A percentile compares a stretch with the other conserved stretches of the same genome.
These are phyloP conservation scores for Fusarium dlaminii DNA, from an alignment of 2,329 filamentous ascomycete species.

Conservation along the genomic window DNA sequence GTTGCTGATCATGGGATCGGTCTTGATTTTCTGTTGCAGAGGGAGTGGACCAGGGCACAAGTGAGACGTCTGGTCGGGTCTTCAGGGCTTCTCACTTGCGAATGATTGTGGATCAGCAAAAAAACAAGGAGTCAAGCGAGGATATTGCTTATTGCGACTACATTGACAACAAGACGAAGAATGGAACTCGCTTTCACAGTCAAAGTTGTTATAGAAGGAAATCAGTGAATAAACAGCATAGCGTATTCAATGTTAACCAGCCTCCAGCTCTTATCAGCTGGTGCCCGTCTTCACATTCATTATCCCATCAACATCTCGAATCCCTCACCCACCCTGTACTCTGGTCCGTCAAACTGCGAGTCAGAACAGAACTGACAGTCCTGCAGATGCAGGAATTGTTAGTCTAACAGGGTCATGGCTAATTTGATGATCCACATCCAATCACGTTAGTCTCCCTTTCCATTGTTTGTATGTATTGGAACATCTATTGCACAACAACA, in stretches of 20 bases:
- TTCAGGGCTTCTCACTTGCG: slow-evolving; percentile 15
- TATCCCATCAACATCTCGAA: not conserved
- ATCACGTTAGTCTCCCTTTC: not conserved
- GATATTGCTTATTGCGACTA: slow-evolving; percentile 27
- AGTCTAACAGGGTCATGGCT: slow-evolving; percentile 23
- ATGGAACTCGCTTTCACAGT: not conserved
- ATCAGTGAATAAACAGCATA: not conserved
- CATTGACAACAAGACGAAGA: slow-evolving; percentile 6
- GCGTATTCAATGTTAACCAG: not conserved
- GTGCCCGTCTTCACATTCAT: not conserved
- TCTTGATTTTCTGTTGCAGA: slow-evolving; percentile 15
- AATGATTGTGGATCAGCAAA: slow-evolving; percentile 30
- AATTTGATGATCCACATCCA: slow-evolving; percentile 37
- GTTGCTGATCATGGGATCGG: slow-evolving; percentile 33
- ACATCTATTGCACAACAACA: not conserved
- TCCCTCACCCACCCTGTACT: not conserved
- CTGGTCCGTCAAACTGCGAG: slow-evolving; percentile 22
- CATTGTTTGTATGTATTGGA: not conserved
- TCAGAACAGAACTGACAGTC: slow-evolving; percentile 22
- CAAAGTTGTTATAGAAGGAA: not conserved
- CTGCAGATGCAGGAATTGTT: slow-evolving; percentile 23
- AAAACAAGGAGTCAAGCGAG: slow-evolving; percentile 6
- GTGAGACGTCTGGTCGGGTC: slow-evolving; percentile 20
- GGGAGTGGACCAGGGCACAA: slow-evolving; percentile 12
- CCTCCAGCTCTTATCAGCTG: not conserved